Percentiles rank a stretch among this genome's conserved stretches.
phyloP scores from a whole-genome alignment of 495 filamentous ascomycete genomes.

The Lasiosphaeris hirsuta region DNA sequence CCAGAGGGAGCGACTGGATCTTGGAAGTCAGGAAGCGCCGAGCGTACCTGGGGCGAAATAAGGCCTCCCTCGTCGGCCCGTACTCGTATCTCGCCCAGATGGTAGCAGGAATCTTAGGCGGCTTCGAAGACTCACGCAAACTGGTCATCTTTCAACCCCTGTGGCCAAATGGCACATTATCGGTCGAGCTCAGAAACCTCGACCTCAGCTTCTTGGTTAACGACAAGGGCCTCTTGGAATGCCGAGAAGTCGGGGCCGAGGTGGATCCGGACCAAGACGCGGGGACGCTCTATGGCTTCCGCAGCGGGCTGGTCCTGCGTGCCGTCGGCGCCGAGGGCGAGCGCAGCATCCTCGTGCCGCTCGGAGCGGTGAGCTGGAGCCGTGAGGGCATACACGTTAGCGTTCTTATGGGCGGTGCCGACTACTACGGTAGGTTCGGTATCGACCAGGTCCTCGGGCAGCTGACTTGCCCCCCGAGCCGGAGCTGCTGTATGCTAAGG shows the following conservation, averaged over 20 bases:
- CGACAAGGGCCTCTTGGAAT: not conserved
- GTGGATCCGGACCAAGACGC: constrained; percentile 11
- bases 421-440: not conserved
- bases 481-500: constrained; percentile 6
- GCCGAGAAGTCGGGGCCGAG: constrained; percentile 2
- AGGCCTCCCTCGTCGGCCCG: not conserved
- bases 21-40: not conserved
- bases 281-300: constrained; percentile 1
- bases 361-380: not conserved
- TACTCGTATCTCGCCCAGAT: not conserved
- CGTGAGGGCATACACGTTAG: not conserved
- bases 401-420: not conserved
- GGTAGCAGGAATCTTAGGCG: not conserved
- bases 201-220: not conserved
- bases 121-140: not conserved
- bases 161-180: not conserved
- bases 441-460: constrained; percentile 3
- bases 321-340: not conserved
- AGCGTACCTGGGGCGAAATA: not conserved
- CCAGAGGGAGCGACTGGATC: not conserved
- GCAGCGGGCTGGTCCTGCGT: constrained; percentile 1
- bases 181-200: constrained; percentile 2
- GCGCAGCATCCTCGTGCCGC: constrained; percentile 9
- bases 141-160: constrained; percentile 1
- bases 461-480: constrained; percentile 5